phyloP scores from a whole-genome alignment of 2,329 filamentous ascomycete species.

The Pyrenophora teres region DNA sequence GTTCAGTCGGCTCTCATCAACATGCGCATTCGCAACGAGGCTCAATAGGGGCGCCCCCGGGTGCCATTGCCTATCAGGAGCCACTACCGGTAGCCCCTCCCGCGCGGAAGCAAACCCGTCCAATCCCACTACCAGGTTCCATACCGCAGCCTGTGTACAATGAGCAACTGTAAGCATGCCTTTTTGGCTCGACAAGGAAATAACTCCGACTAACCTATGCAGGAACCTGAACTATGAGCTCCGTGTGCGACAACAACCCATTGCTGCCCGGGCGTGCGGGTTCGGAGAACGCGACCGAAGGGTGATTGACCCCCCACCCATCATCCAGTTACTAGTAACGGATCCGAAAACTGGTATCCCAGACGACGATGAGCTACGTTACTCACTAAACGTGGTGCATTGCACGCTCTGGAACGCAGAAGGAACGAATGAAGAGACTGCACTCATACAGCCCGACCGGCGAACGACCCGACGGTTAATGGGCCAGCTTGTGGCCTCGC shows the following conservation, averaged over 20 bases:
- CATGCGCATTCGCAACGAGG: constrained; percentile 45
- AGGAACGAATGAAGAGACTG: constrained; percentile 69
- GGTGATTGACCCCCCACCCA: constrained; percentile 82
- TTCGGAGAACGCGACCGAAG: constrained; percentile 82
- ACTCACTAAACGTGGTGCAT: constrained; percentile 72
- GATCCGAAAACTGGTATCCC: constrained; percentile 57
- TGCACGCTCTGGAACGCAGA: constrained; percentile 76
- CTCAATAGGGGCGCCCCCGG: constrained; percentile 40
- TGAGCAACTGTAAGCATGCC: constrained; percentile 46
- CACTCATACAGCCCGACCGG: constrained; percentile 70
- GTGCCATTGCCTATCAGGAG: constrained; percentile 40
- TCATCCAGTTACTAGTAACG: constrained; percentile 72
- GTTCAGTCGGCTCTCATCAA: constrained; percentile 45
- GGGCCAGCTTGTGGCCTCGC: constrained; percentile 77
- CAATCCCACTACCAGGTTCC: constrained; percentile 43
- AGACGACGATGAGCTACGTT: constrained; percentile 64
- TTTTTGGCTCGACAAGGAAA: constrained; percentile 17
- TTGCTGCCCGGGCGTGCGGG: constrained; percentile 77
- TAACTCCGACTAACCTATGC: constrained; percentile 26
- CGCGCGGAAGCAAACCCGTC: constrained; percentile 34
- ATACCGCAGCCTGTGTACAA: constrained; percentile 48
- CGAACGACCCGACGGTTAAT: constrained; percentile 76
- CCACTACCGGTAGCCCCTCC: constrained; percentile 38
- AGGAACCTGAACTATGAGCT: constrained; percentile 55
- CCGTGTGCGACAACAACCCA: constrained; percentile 74